phyloP scores from a whole-genome alignment of 108 stramenopile species.

The Mayamaea pseudoterrestris region DNA sequence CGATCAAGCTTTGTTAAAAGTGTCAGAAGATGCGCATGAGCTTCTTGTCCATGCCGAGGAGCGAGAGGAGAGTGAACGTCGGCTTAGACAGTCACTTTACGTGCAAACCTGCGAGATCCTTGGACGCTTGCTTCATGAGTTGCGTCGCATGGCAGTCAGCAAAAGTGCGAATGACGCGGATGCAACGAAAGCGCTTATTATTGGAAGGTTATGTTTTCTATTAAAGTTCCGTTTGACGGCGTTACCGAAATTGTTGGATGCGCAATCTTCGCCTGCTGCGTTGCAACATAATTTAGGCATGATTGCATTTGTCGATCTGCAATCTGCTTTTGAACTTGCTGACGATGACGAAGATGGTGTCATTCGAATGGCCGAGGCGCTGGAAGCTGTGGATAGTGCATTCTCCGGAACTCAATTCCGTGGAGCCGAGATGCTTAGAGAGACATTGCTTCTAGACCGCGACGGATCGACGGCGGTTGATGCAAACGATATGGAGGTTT shows the following conservation, averaged over 20 bases:
- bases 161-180: constrained; percentile 5
- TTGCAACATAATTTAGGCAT: constrained; percentile 45
- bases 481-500: constrained; percentile 5
- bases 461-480: background rate
- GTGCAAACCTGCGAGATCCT: constrained; percentile 88
- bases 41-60: constrained; percentile 84
- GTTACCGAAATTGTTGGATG: constrained; percentile 64
- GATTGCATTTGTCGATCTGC: constrained; percentile 66
- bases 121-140: constrained; percentile 72
- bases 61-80: constrained; percentile 70
- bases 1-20: constrained; percentile 50
- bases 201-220: constrained; percentile 73
- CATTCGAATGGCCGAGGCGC: constrained; percentile 78
- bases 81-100: constrained; percentile 69
- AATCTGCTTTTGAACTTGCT: constrained; percentile 73
- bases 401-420: constrained; percentile 82
- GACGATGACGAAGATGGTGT: constrained; percentile 83
- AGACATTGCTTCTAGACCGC: constrained; percentile 55
- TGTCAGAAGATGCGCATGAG: constrained; percentile 82
- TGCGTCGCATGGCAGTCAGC: constrained; percentile 49
- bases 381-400: constrained; percentile 79
- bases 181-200: constrained; percentile 61
- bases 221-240: constrained; percentile 73
- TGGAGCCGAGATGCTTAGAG: constrained; percentile 80
- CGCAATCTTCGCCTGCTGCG: constrained; percentile 61